phyloP scores from a whole-genome alignment of 768 basidiomycete species.

The Lactarius quietus region DNA sequence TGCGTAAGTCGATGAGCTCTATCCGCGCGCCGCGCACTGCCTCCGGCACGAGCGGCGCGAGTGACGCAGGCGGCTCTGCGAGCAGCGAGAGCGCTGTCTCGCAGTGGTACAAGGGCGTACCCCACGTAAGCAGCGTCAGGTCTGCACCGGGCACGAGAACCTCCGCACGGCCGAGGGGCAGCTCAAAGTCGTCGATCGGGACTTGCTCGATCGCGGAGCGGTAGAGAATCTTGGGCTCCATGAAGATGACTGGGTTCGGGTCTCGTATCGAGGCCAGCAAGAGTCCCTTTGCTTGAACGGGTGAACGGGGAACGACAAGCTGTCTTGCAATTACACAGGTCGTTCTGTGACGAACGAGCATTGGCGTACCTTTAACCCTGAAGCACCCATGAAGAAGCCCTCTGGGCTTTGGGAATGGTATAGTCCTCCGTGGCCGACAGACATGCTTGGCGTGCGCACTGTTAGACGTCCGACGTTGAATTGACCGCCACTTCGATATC shows the following conservation, averaged over 20 bases:
- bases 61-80: conserved; percentile 54
- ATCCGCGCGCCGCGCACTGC: conserved; percentile 65
- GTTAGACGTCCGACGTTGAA: conserved; percentile 82
- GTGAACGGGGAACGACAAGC: conserved; percentile 91
- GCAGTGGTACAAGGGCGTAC: conserved; percentile 90
- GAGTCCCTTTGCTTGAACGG: conserved; percentile 93
- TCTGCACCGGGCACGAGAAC: conserved; percentile 70
- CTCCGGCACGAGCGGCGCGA: conserved; percentile 62
- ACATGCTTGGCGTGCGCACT: conserved; percentile 83
- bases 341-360: neutral
- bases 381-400: conserved; percentile 88
- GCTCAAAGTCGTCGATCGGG: conserved; percentile 77
- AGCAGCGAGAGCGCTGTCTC: conserved; percentile 79
- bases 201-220: conserved; percentile 94
- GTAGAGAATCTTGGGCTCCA: conserved; percentile 94
- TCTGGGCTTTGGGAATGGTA: conserved; percentile 97
- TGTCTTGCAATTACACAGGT: conserved; percentile 16
- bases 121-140: conserved; percentile 88
- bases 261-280: conserved; percentile 84
- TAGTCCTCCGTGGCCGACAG: conserved; percentile 86
- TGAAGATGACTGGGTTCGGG: conserved; percentile 90
- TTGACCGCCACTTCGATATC: conserved; percentile 84
- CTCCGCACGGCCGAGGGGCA: conserved; percentile 85
- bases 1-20: conserved; percentile 88
- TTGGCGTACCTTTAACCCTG: conserved; percentile 71